Percentiles rank a stretch among this genome's conserved stretches.
Conservation (phyloP, 768 basidiomycete species). For the Leccinellum luteum region DNA sequence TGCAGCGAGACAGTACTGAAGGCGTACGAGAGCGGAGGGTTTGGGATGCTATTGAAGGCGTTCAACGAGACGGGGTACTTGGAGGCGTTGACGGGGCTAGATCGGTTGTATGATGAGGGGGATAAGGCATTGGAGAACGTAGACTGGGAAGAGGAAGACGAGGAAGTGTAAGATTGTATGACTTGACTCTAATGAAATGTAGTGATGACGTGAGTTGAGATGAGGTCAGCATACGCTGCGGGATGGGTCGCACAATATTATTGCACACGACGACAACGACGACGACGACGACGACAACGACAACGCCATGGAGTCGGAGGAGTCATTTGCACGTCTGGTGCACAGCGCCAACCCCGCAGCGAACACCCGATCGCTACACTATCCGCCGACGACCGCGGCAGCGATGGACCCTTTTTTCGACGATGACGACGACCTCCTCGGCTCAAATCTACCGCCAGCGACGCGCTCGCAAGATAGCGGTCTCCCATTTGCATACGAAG, state of each 20-base stretch:
- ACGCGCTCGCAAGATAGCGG: slow-evolving; percentile 47
- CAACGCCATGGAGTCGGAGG: slow-evolving; percentile 24
- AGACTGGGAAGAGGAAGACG: slow-evolving; percentile 72
- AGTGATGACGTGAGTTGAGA: neutral
- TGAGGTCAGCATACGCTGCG: slow-evolving; percentile 8
- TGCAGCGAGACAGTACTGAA: slow-evolving; percentile 80
- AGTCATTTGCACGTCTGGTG: slow-evolving; percentile 30
- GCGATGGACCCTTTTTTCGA: slow-evolving; percentile 80
- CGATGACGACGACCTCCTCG: slow-evolving; percentile 59
- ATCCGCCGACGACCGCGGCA: slow-evolving; percentile 46
- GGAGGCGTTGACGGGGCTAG: slow-evolving; percentile 74
- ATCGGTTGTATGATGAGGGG: slow-evolving; percentile 72
- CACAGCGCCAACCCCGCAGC: slow-evolving; percentile 27
- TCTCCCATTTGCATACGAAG: slow-evolving; percentile 55
- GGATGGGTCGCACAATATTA: neutral
- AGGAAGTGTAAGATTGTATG: neutral
- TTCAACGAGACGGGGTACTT: slow-evolving; percentile 81
- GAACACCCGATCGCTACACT: slow-evolving; percentile 32
- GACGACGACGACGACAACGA: slow-evolving; percentile 7
- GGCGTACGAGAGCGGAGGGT: slow-evolving; percentile 82
- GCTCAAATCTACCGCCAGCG: slow-evolving; percentile 15
- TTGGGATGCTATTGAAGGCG: slow-evolving; percentile 72
- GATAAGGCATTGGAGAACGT: slow-evolving; percentile 67
- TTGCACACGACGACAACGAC: slow-evolving; percentile 5
- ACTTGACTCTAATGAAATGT: too few relatives aligned